phyloP scores from a whole-genome alignment of 75 land plant genomes.

The Azolla pinnata region DNA sequence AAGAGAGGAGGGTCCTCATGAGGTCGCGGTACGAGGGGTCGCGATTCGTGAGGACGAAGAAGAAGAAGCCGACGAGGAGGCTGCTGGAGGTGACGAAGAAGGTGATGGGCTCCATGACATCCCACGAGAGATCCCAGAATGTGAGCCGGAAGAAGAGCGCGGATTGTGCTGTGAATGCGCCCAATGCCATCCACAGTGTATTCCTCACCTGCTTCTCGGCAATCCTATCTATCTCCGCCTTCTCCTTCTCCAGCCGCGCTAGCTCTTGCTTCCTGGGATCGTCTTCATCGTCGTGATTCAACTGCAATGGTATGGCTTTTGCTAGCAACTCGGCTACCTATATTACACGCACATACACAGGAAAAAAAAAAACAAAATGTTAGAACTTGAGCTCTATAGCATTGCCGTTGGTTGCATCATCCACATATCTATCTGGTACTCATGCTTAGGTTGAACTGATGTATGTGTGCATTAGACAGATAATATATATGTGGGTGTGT shows the following conservation, averaged over 20 bases:
- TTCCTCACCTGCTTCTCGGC: constrained; percentile 30
- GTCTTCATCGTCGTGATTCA: constrained; percentile 6
- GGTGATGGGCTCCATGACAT: constrained; percentile 79
- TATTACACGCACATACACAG: too few species aligned
- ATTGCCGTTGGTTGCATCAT: too few species aligned
- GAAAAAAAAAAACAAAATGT: too few species aligned
- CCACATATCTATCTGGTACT: too few species aligned
- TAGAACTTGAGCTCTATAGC: too few species aligned
- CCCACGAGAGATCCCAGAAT: constrained; percentile 77
- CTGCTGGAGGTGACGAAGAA: constrained; percentile 53
- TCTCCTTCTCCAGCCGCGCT: constrained; percentile 31
- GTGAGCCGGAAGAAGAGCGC: constrained; percentile 47
- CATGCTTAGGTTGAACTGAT: too few species aligned
- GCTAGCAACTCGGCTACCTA: constrained; percentile 55
- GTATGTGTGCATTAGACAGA: too few species aligned
- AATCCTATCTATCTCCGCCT: constrained; percentile 36
- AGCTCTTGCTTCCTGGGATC: constrained; percentile 40
- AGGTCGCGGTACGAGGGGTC: constrained; percentile 73
- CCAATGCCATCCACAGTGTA: constrained; percentile 53
- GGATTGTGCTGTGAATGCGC: constrained; percentile 32
- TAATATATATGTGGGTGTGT: too few species aligned
- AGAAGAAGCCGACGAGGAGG: constrained; percentile 53
- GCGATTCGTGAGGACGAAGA: constrained; percentile 49
- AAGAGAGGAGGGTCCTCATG: constrained; percentile 44
- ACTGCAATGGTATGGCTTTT: constrained; percentile 35